A percentile compares a stretch with the other conserved stretches of the same genome.
phyloP scores from a whole-genome alignment of 1,139 yeast genomes.

The Hansenula sp. region DNA sequence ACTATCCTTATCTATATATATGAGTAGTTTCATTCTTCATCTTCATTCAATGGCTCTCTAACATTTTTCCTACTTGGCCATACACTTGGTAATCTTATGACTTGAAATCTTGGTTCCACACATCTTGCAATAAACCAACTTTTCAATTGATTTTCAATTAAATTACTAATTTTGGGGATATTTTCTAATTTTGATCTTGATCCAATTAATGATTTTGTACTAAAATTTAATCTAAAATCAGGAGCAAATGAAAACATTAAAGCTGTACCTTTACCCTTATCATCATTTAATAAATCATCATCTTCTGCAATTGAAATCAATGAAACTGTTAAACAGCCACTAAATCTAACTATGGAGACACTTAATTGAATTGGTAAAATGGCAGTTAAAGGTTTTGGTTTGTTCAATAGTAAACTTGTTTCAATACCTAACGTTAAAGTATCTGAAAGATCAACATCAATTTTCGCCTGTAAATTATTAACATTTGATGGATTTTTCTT shows the following conservation, averaged over 20 bases:
- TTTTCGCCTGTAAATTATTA: constrained; percentile 74
- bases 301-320: constrained; percentile 16
- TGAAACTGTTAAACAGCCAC: constrained; percentile 88
- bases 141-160: constrained; percentile 77
- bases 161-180: constrained; percentile 84
- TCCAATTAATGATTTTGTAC: constrained; percentile 83
- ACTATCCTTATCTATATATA: neutral
- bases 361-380: constrained; percentile 78
- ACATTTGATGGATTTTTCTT: constrained; percentile 43
- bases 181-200: constrained; percentile 90
- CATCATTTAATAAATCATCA: constrained; percentile 11
- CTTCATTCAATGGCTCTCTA: constrained; percentile 31
- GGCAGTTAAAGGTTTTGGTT: constrained; percentile 83
- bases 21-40: constrained; percentile 2
- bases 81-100: constrained; percentile 75
- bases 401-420: constrained; percentile 75
- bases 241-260: constrained; percentile 88
- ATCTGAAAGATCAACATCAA: constrained; percentile 90
- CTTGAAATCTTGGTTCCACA: constrained; percentile 89
- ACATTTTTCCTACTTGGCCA: constrained; percentile 89
- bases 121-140: constrained; percentile 92
- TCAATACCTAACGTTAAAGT: constrained; percentile 87
- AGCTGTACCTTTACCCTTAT: constrained; percentile 53
- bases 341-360: constrained; percentile 86
- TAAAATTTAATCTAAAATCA: constrained; percentile 83